phyloP scores from a whole-genome alignment of 2,329 filamentous ascomycete species.

The Talaromyces piceae region DNA sequence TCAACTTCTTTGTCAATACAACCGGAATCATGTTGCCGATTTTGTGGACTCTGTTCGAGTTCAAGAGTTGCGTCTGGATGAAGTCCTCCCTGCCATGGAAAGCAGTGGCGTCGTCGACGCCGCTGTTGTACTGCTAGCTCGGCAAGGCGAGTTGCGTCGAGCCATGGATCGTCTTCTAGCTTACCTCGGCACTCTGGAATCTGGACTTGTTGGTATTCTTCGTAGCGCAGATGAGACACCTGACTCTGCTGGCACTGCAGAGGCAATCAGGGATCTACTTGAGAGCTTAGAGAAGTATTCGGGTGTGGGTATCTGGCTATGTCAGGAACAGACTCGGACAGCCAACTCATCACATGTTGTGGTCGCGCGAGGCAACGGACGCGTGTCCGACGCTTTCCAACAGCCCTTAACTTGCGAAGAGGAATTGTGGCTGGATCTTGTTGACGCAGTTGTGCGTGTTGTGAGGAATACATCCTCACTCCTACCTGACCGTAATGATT shows the following conservation, averaged over 20 bases:
- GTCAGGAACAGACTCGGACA: slow-evolving; percentile 71
- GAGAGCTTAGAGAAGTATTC: slow-evolving; percentile 79
- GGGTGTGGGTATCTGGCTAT: slow-evolving; percentile 91
- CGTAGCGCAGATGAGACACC: slow-evolving; percentile 51
- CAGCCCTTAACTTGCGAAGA: slow-evolving; percentile 55
- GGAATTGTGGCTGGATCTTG: slow-evolving; percentile 58
- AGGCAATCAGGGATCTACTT: slow-evolving; percentile 65
- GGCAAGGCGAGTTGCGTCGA: slow-evolving; percentile 72
- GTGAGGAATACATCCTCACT: slow-evolving; percentile 57
- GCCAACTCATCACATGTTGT: slow-evolving; percentile 28
- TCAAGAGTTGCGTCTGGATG: slow-evolving; percentile 69
- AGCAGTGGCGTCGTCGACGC: slow-evolving; percentile 85
- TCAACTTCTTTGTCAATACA: slow-evolving; percentile 80
- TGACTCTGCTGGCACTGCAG: slow-evolving; percentile 52
- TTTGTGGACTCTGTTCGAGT: slow-evolving; percentile 72
- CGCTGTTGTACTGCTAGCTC: slow-evolving; percentile 80
- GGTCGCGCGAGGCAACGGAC: slow-evolving; percentile 27
- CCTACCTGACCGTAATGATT: slow-evolving; percentile 25
- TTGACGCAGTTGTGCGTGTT: slow-evolving; percentile 55
- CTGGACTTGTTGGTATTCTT: slow-evolving; percentile 67
- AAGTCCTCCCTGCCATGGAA: slow-evolving; percentile 80
- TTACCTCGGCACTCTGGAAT: slow-evolving; percentile 73
- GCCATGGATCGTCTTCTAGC: slow-evolving; percentile 80
- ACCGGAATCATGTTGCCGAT: slow-evolving; percentile 73
- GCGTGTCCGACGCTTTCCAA: slow-evolving; percentile 40